Evolutionary conservation across 345 rosid species (phyloP).

Genomic region (Populus ilicifolia): DNA sequence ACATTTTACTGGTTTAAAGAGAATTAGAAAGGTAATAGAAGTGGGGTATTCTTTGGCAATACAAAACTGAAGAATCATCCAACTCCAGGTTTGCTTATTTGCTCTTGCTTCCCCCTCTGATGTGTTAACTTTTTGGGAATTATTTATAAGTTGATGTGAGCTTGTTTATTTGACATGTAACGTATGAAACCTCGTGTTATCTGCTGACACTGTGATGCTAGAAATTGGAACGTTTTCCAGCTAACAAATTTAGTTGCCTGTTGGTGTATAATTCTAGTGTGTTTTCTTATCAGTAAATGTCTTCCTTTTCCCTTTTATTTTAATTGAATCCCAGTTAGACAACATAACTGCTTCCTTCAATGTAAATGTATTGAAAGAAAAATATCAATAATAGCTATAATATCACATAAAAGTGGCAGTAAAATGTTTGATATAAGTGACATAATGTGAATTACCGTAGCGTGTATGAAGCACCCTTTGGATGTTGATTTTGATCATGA

Average conservation of each 20-base stretch:
- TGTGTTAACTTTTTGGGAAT: not conserved
- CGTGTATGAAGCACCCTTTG: too few relatives aligned
- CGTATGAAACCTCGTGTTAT: not conserved
- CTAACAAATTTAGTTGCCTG: not conserved
- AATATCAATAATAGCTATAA: too few relatives aligned
- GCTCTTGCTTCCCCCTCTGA: not conserved
- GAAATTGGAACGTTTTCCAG: not conserved
- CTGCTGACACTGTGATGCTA: conserved; percentile 2
- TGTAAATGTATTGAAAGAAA: not conserved
- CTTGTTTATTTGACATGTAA: not conserved
- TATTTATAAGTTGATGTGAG: not conserved
- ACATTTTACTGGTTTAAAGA: not conserved
- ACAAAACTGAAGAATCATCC: too few relatives aligned
- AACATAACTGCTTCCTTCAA: not conserved
- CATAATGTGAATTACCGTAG: not conserved
- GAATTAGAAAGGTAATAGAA: not conserved
- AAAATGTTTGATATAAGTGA: not conserved
- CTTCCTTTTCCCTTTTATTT: not conserved
- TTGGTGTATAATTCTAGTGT: not conserved
- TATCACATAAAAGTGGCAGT: not conserved
- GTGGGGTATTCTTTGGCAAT: not conserved
- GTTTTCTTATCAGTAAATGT: not conserved
- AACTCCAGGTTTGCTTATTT: not conserved
- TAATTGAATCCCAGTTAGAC: not conserved
- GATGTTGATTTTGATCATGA: not conserved